Evolutionary conservation across 306 rosid genomes (phyloP), one percentile per base, ranked within the genome.

Genomic region (Potentilla sterilis): DNA sequence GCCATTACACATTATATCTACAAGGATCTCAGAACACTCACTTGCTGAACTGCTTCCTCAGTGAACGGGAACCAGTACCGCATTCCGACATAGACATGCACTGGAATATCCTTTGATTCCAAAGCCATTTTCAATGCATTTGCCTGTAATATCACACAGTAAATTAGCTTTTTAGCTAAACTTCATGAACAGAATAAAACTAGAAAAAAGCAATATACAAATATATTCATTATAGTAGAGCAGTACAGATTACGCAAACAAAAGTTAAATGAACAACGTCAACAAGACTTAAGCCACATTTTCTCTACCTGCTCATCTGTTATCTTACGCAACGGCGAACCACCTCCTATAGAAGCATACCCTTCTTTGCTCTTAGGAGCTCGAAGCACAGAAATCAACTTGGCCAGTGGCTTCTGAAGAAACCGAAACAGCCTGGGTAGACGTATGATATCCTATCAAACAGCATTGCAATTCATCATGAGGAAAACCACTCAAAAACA

Each of bases 61-160:
- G 99, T 96, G 86, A 96, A 96, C 22, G 99, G 99, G 83, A 86
- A 92, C 99, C 98, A 96, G 81, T 96, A 96, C 55, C 99, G 87
- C 98, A 96, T 96, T 69, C 97, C 99, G 28, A 96, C 92, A 55
- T 96, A 96, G 69, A 96, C 83, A 88, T 88, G 86, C 73, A 88
- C 89, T 63, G 94, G 79, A 79, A 89, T 61, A 77, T 88, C 88
- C 87, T 88, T 96, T 40, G 88, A 87, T 84, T 96, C 85, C 91
- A 96, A 84, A 78, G 98, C 97, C 82, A 40, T 75, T 88, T 88
- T 88, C 74, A 96, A 84, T 54, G 96, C 99, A 79, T 87, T 81
- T 61, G 97, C 99, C 99, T 96, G 87, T 75, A 80, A 73, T 51
- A 21, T 55, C 62, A 74, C 58, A 75, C 37, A 68, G 43, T 62